Evolutionary conservation across 345 rosid genomes (phyloP).

Genomic region (Gossypium mustelinum): DNA sequence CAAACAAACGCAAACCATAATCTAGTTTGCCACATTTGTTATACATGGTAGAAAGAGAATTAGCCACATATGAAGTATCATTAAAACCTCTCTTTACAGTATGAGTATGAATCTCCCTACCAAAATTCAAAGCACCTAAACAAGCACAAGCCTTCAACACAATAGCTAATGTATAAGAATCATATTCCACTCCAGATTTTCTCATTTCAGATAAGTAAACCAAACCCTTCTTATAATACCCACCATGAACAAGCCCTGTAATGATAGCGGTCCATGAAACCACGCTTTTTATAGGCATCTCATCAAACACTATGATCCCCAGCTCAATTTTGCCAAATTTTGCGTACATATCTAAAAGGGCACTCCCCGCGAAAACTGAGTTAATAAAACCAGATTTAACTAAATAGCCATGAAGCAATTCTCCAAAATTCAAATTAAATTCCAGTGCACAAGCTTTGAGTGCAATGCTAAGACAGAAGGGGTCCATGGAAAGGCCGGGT

Average conservation of each 20-base stretch:
- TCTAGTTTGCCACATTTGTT: constrained; percentile 71
- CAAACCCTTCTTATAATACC: constrained; percentile 49
- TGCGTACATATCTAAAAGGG: constrained; percentile 66
- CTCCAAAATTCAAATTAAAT: constrained; percentile 47
- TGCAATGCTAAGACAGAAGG: constrained; percentile 62
- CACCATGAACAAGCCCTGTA: constrained; percentile 65
- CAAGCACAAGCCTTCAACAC: constrained; percentile 79
- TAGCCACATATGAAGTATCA: constrained; percentile 52
- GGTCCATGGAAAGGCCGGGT: constrained; percentile 50
- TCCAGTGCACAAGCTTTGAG: constrained; percentile 64
- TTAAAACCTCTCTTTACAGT: constrained; percentile 51
- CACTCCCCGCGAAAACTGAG: constrained; percentile 70
- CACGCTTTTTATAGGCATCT: constrained; percentile 59
- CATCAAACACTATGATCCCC: constrained; percentile 57
- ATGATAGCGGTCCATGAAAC: constrained; percentile 85
- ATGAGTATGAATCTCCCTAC: constrained; percentile 75
- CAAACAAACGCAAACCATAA: constrained; percentile 52
- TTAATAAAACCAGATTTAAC: constrained; percentile 47
- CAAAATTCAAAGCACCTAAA: constrained; percentile 47
- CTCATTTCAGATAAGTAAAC: constrained; percentile 63
- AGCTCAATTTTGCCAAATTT: constrained; percentile 44
- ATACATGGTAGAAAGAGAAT: constrained; percentile 68
- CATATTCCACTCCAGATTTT: constrained; percentile 43
- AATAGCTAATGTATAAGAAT: constrained; percentile 52
- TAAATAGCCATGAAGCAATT: constrained; percentile 60